These are phyloP conservation scores for Alternaria ethzedia DNA, from an alignment of 2,329 filamentous ascomycete species.

Conservation along the genomic window DNA sequence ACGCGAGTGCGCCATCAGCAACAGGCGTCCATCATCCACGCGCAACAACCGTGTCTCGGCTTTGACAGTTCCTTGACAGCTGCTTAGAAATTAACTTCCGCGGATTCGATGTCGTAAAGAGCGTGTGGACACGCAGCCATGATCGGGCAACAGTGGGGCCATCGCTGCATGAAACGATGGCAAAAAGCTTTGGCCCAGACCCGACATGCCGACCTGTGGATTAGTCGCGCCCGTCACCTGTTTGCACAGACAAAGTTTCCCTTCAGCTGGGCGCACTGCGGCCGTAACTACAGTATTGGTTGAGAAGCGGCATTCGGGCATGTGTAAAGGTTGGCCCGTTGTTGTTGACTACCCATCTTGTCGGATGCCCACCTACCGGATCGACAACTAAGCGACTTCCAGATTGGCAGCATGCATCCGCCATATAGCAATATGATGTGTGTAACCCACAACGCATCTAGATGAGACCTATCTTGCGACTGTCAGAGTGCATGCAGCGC, in stretches of 20 bases:
- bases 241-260: background rate
- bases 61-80: background rate
- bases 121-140: slow-evolving; percentile 2
- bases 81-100: slow-evolving; percentile 1
- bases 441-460: background rate
- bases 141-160: slow-evolving; percentile 16
- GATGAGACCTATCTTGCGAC: background rate
- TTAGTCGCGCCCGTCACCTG: background rate
- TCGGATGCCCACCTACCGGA: background rate
- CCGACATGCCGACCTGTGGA: slow-evolving; percentile 5
- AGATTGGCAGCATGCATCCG: background rate
- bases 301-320: background rate
- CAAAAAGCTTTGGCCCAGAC: slow-evolving; percentile 2
- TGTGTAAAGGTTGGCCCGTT: background rate
- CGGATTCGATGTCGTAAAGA: background rate
- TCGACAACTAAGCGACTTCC: background rate
- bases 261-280: background rate
- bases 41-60: background rate
- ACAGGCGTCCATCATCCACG: background rate
- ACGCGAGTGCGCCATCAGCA: background rate
- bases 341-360: background rate
- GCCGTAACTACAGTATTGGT: background rate
- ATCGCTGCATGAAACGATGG: slow-evolving; percentile 1
- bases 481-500: background rate
- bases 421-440: background rate